phyloP scores from a whole-genome alignment of 805 yeast species.

The Kregervanrija fluxuum region DNA sequence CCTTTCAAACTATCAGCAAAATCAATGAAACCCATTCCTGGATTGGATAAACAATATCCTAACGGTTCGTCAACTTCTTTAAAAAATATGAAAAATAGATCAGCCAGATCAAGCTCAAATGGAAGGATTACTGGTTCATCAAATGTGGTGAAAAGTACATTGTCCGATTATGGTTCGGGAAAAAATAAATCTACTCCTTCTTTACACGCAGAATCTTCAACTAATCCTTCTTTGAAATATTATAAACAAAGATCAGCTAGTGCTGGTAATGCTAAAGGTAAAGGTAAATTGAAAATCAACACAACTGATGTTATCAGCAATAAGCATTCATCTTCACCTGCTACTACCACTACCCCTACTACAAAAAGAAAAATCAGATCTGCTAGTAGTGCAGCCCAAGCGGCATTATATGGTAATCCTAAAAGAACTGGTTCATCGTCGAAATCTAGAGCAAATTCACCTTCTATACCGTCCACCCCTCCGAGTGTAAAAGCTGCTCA shows the following conservation, averaged over 20 bases:
- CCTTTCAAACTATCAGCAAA: slow-evolving; percentile 72
- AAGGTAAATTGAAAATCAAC: too few species aligned
- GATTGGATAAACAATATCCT: slow-evolving; percentile 26
- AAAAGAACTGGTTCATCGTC: slow-evolving; percentile 2
- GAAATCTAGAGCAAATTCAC: neutral
- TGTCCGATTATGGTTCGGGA: neutral
- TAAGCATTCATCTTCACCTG: too few species aligned
- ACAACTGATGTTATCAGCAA: too few species aligned
- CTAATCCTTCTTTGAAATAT: too few species aligned
- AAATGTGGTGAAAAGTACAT: slow-evolving; percentile 1
- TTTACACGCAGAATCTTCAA: neutral
- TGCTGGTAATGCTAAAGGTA: too few species aligned
- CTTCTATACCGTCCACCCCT: neutral
- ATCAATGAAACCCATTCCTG: slow-evolving; percentile 73
- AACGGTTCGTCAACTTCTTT: slow-evolving; percentile 7
- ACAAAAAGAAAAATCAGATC: slow-evolving; percentile 3
- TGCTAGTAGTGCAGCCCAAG: slow-evolving; percentile 17
- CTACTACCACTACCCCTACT: neutral
- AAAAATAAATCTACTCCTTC: neutral
- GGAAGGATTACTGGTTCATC: neutral
- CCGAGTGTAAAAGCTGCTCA: neutral
- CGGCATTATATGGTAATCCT: slow-evolving; percentile 10
- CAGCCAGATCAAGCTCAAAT: slow-evolving; percentile 4
- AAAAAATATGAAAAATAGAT: slow-evolving; percentile 1
- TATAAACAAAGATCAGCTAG: neutral